Percentiles rank a stretch among this genome's conserved stretches.
These are phyloP conservation scores for Paradendryphiella salina DNA, from an alignment of 2,329 filamentous ascomycete species.

Conservation along the genomic window DNA sequence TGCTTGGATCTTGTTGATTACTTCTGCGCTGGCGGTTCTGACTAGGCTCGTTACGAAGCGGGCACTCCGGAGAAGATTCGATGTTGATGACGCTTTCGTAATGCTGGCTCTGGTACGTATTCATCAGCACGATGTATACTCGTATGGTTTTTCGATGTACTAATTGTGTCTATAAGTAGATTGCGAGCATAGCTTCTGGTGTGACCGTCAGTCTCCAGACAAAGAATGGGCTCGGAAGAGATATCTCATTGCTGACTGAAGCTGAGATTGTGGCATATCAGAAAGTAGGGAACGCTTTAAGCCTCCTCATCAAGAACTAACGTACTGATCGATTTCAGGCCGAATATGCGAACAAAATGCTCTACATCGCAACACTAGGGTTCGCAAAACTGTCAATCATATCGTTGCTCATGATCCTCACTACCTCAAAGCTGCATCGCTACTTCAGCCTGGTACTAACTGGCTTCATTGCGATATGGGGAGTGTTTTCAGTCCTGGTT, in stretches of 20 bases:
- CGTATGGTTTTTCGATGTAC: conserved; percentile 1
- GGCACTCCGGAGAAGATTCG: conserved; percentile 36
- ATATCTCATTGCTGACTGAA: conserved; percentile 24
- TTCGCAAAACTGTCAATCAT: conserved; percentile 45
- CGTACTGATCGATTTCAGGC: conserved; percentile 19
- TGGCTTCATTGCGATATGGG: conserved; percentile 39
- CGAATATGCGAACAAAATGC: conserved; percentile 43
- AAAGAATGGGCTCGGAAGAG: conserved; percentile 38
- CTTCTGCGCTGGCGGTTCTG: conserved; percentile 39
- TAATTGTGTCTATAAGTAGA: conserved; percentile 20
- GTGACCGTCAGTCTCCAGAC: conserved; percentile 38
- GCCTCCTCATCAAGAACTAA: too few species aligned
- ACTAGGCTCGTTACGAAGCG: conserved; percentile 43
- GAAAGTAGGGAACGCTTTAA: conserved; percentile 28
- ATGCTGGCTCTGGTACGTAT: conserved; percentile 38
- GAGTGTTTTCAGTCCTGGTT: conserved; percentile 31
- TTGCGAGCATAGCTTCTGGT: conserved; percentile 41
- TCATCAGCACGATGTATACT: not conserved
- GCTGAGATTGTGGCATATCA: conserved; percentile 33
- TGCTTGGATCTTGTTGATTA: conserved; percentile 43
- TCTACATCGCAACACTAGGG: conserved; percentile 42
- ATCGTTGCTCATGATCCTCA: conserved; percentile 42
- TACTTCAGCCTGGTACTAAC: conserved; percentile 32
- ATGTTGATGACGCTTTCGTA: conserved; percentile 44
- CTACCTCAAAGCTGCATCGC: conserved; percentile 37